Conservation (phyloP, 2,329 filamentous ascomycete genomes). For the Aureobasidium sp. region DNA sequence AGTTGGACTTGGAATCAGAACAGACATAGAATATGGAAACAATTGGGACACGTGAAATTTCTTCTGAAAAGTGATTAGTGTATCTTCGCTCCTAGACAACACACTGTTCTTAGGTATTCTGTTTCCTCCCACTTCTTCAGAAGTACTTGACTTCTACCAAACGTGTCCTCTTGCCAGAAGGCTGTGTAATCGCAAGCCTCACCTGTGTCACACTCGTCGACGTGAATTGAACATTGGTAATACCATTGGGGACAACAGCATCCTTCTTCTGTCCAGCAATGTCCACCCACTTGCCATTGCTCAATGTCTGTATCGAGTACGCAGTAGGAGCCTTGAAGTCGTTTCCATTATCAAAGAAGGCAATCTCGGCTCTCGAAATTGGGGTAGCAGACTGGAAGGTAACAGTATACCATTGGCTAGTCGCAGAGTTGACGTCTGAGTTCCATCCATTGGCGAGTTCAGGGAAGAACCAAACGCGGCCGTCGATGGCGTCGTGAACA, state of each 20-base stretch:
- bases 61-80: not conserved
- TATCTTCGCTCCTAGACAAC: not conserved
- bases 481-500: constrained; percentile 31
- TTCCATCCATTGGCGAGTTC: constrained; percentile 33
- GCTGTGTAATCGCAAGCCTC: constrained; percentile 26
- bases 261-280: constrained; percentile 18
- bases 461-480: constrained; percentile 32
- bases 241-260: constrained; percentile 27
- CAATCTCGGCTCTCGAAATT: constrained; percentile 27
- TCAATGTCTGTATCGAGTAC: constrained; percentile 24
- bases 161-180: constrained; percentile 24
- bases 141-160: constrained; percentile 33
- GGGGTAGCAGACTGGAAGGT: constrained; percentile 26
- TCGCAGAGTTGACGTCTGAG: constrained; percentile 22
- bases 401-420: constrained; percentile 29
- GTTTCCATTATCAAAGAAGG: constrained; percentile 26
- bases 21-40: too few species aligned
- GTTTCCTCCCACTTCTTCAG: not conserved
- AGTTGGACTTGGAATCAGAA: too few species aligned
- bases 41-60: too few species aligned
- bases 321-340: constrained; percentile 23
- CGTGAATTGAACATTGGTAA: constrained; percentile 27
- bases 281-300: constrained; percentile 22
- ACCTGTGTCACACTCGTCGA: constrained; percentile 20
- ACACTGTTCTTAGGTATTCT: not conserved